Evolutionary conservation across 208 protist genomes (phyloP).

Genomic region (Angomonas ambiguus): DNA sequence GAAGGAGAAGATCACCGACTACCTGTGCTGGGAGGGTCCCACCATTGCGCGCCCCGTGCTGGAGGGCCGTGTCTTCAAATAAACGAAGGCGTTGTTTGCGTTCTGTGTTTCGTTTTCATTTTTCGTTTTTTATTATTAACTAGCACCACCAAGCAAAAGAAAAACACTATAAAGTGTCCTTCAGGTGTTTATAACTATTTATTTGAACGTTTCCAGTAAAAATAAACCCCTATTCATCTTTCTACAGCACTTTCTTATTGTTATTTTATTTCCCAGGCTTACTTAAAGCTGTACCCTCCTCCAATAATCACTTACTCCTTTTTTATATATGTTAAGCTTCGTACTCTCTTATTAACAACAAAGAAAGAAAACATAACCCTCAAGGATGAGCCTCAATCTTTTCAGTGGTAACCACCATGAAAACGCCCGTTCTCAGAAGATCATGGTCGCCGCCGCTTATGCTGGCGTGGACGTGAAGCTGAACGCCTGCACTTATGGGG

Average conservation of each 20-base stretch:
- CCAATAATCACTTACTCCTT: neutral
- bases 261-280: neutral
- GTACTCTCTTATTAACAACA: neutral
- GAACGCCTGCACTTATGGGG: slow-evolving; percentile 32
- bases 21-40: slow-evolving; percentile 79
- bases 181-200: slow-evolving; percentile 12
- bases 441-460: slow-evolving; percentile 52
- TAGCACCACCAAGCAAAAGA: neutral
- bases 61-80: slow-evolving; percentile 78
- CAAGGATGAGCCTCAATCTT: slow-evolving; percentile 37
- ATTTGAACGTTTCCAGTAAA: too few species aligned
- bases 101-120: slow-evolving; percentile 9
- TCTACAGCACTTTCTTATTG: neutral
- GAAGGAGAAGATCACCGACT: slow-evolving; percentile 72
- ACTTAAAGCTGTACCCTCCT: too few species aligned
- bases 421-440: slow-evolving; percentile 50
- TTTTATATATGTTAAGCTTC: neutral
- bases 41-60: slow-evolving; percentile 71
- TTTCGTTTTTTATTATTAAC: slow-evolving; percentile 12
- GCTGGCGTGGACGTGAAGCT: slow-evolving; percentile 52
- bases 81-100: slow-evolving; percentile 8
- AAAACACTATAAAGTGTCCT: neutral
- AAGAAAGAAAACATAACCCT: neutral
- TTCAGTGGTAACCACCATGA: slow-evolving; percentile 27
- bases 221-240: neutral